A percentile compares a stretch with the other conserved stretches of the same genome.
These are phyloP conservation scores for Ulvella scutata DNA, from an alignment of 139 green algal species.

Conservation along the genomic window DNA sequence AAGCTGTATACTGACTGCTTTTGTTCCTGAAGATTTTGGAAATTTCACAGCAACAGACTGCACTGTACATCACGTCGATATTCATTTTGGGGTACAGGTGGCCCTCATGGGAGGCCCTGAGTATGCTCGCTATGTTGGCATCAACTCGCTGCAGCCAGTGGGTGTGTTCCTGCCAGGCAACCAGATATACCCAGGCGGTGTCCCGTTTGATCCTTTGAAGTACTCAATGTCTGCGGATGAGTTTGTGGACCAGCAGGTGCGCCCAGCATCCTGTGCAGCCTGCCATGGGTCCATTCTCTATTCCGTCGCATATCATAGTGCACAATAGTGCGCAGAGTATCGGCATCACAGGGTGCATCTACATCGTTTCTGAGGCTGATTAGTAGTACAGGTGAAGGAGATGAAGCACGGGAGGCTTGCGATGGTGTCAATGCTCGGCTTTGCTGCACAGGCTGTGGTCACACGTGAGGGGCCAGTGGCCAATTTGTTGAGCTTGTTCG, in stretches of 20 bases:
- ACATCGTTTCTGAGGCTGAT: neutral
- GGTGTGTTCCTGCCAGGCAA: conserved; percentile 38
- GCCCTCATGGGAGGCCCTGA: conserved; percentile 44
- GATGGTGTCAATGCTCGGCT: conserved; percentile 31
- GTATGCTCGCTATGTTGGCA: conserved; percentile 41
- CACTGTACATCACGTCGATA: too few relatives aligned
- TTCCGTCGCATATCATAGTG: neutral
- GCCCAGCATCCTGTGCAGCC: too few relatives aligned
- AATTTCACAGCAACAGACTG: too few relatives aligned
- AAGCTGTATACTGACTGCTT: too few relatives aligned
- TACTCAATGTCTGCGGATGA: conserved; percentile 21
- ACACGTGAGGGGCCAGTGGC: conserved; percentile 29
- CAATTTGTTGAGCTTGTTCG: too few relatives aligned
- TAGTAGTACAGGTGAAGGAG: conserved; percentile 12
- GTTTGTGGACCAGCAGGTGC: conserved; percentile 32
- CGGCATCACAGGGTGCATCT: too few relatives aligned
- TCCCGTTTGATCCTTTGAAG: conserved; percentile 38
- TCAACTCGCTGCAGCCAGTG: conserved; percentile 43
- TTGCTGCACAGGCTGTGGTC: conserved; percentile 24
- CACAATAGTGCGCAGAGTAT: too few relatives aligned
- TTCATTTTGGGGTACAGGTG: neutral
- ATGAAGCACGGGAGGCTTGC: conserved; percentile 32
- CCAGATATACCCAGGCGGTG: conserved; percentile 34
- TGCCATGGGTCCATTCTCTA: too few relatives aligned
- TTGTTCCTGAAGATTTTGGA: too few relatives aligned